These are phyloP conservation scores for Rhynchosporium agropyri DNA, from an alignment of 2,329 filamentous ascomycete genomes.

Conservation along the genomic window DNA sequence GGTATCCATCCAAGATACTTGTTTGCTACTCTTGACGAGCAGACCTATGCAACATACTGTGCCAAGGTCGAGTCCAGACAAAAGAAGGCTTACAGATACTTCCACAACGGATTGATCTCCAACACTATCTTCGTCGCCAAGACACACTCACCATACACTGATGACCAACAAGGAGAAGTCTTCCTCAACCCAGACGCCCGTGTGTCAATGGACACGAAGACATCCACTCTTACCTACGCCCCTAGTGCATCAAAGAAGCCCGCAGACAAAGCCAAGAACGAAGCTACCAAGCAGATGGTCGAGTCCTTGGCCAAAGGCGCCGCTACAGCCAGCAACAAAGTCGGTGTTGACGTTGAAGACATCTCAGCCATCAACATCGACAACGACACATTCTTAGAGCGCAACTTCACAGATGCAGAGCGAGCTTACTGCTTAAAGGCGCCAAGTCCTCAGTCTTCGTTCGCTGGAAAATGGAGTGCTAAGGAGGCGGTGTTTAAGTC, in stretches of 20 bases:
- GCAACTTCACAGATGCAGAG: slow-evolving; percentile 88
- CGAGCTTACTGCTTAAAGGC: slow-evolving; percentile 84
- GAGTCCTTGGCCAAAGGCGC: slow-evolving; percentile 71
- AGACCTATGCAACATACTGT: slow-evolving; percentile 80
- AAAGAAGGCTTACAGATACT: slow-evolving; percentile 98
- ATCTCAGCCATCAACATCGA: slow-evolving; percentile 86
- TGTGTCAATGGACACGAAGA: slow-evolving; percentile 84
- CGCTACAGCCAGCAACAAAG: slow-evolving; percentile 69
- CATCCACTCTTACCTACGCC: slow-evolving; percentile 74
- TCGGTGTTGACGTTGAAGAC: slow-evolving; percentile 93
- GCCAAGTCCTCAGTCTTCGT: slow-evolving; percentile 81
- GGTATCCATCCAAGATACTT: slow-evolving; percentile 97
- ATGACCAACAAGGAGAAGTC: slow-evolving; percentile 82
- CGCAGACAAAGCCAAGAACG: slow-evolving; percentile 60
- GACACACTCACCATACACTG: slow-evolving; percentile 84
- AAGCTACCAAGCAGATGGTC: slow-evolving; percentile 66
- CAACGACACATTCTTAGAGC: slow-evolving; percentile 90
- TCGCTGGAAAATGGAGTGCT: slow-evolving; percentile 93
- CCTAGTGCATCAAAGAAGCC: slow-evolving; percentile 63
- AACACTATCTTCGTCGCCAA: slow-evolving; percentile 98
- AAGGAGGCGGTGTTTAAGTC: slow-evolving; percentile 99
- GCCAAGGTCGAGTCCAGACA: slow-evolving; percentile 88
- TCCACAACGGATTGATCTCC: slow-evolving; percentile 98
- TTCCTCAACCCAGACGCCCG: slow-evolving; percentile 94
- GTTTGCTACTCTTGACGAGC: slow-evolving; percentile 88